Evolutionary conservation across 306 rosid genomes (phyloP).

Genomic region (apple (Malus domestica)): ASM211411v1 NC_041796.1:966501-967000

Average conservation of each 20-base stretch:
- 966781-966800: slow-evolving; percentile 9
- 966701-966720: neutral
- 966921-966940: neutral
- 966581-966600: slow-evolving; percentile 47
- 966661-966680: neutral
- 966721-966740: slow-evolving; percentile 77
- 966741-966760: slow-evolving; percentile 88
- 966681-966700: neutral
- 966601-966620: slow-evolving; percentile 78
- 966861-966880: slow-evolving; percentile 28
- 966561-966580: slow-evolving; percentile 73
- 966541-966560: slow-evolving; percentile 64
- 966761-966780: slow-evolving; percentile 60
- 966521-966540: neutral
- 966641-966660: slow-evolving; percentile 2
- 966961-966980: slow-evolving; percentile 21
- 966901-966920: neutral
- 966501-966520: neutral
- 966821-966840: slow-evolving; percentile 2
- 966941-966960: neutral
- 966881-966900: slow-evolving; percentile 25
- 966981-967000: slow-evolving; percentile 26
- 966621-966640: slow-evolving; percentile 42
- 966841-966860: slow-evolving; percentile 9
- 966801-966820: slow-evolving; percentile 5